These are phyloP conservation scores for Rhypophila decipiens DNA, from an alignment of 495 filamentous ascomycete species.

Conservation along the genomic window DNA sequence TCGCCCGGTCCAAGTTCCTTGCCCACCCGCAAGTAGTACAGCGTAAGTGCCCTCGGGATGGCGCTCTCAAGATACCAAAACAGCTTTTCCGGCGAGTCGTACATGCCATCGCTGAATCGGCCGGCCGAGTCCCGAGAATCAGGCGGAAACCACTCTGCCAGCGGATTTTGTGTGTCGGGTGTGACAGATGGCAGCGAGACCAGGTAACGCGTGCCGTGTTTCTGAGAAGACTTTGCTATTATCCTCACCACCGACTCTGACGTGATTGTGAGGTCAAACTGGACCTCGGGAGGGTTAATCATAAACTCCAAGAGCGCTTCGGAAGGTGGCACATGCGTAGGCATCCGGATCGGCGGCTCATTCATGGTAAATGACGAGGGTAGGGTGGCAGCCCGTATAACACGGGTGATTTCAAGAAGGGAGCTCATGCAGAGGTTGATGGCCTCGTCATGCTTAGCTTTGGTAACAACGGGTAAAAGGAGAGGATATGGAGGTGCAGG, in stretches of 20 bases:
- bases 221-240: conserved; percentile 19
- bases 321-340: conserved; percentile 6
- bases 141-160: conserved; percentile 11
- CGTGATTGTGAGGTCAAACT: conserved; percentile 36
- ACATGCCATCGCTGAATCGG: conserved; percentile 10
- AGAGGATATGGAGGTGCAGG: conserved; percentile 50
- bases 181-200: conserved; percentile 20
- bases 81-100: conserved; percentile 10
- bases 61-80: conserved; percentile 18
- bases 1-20: neutral
- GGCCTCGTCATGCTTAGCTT: conserved; percentile 52
- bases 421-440: conserved; percentile 16
- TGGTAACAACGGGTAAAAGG: conserved; percentile 58
- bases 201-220: conserved; percentile 23
- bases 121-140: neutral
- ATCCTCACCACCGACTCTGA: conserved; percentile 26
- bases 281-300: conserved; percentile 17
- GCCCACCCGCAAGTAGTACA: conserved; percentile 7
- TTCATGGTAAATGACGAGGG: conserved; percentile 17
- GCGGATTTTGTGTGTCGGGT: conserved; percentile 10
- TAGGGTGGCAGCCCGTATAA: conserved; percentile 21
- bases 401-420: conserved; percentile 8
- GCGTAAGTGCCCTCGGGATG: conserved; percentile 19
- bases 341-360: conserved; percentile 12
- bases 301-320: conserved; percentile 14